phyloP scores from a whole-genome alignment of 1,284 basidiomycete species.

The Moesziomyces antarcticus region DNA sequence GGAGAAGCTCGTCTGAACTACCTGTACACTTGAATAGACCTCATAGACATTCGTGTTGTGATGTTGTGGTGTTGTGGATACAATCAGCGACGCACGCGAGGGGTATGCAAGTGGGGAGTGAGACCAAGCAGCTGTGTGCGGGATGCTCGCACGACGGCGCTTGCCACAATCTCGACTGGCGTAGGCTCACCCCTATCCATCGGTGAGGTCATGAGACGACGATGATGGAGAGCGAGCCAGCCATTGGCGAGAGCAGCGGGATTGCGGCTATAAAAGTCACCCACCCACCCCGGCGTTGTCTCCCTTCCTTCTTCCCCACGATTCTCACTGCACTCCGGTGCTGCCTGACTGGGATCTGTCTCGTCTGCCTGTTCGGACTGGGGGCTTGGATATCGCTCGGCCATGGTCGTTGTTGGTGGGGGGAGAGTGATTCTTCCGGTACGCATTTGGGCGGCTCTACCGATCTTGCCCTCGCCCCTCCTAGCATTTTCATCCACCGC shows the following conservation, averaged over 20 bases:
- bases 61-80: background rate
- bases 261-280: slow-evolving; percentile 31
- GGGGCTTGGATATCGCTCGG: background rate
- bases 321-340: background rate
- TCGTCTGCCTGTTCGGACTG: slow-evolving; percentile 1
- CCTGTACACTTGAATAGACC: background rate
- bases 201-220: slow-evolving; percentile 2
- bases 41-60: background rate
- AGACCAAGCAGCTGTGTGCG: background rate
- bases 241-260: slow-evolving; percentile 34
- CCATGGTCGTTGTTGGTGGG: background rate
- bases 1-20: slow-evolving; percentile 15
- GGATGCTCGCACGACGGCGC: background rate
- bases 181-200: background rate
- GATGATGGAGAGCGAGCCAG: slow-evolving; percentile 35
- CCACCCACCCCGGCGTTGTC: slow-evolving; percentile 2
- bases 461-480: slow-evolving; percentile 23
- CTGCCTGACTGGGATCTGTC: background rate
- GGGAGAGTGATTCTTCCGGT: slow-evolving; percentile 25
- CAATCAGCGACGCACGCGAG: background rate
- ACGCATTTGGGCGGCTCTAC: slow-evolving; percentile 15
- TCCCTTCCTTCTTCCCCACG: slow-evolving; percentile 3
- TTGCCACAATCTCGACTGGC: background rate
- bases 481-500: slow-evolving; percentile 13
- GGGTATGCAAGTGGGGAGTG: background rate